Evolutionary conservation across 2,329 filamentous ascomycete species (phyloP).

Genomic region (Penicillium crustosum): DNA sequence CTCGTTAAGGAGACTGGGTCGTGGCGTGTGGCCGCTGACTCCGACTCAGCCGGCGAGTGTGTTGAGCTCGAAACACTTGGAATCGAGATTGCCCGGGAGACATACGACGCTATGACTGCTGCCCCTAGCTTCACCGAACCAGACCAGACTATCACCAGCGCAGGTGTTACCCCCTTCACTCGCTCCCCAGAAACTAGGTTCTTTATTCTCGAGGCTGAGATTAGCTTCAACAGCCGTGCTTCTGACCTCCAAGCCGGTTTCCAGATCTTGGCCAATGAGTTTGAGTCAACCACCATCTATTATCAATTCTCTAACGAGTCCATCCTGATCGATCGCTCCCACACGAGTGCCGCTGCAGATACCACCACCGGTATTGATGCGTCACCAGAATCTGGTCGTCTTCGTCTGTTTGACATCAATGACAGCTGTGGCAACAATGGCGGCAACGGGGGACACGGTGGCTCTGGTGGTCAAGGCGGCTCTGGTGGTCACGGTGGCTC

Average conservation of each 20-base stretch:
- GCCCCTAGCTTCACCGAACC: not conserved
- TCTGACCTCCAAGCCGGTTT: not conserved
- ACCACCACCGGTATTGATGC: not conserved
- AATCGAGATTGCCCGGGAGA: not conserved
- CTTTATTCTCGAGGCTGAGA: not conserved
- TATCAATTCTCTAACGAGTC: not conserved
- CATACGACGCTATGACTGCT: not conserved
- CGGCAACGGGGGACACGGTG: not conserved
- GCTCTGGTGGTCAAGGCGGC: not conserved
- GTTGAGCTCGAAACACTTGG: not conserved
- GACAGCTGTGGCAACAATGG: not conserved
- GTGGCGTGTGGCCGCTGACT: not conserved
- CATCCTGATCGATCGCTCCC: not conserved
- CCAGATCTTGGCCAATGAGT: not conserved
- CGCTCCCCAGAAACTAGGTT: not conserved
- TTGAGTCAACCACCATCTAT: not conserved
- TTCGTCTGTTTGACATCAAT: not conserved
- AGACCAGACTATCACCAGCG: not conserved
- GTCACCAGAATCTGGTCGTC: not conserved
- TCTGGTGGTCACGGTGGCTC: accelerated
- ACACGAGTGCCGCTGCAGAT: not conserved
- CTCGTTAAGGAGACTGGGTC: not conserved
- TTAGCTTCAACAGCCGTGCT: not conserved
- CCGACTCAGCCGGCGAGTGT: not conserved
- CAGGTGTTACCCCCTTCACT: not conserved